Conservation (phyloP, 202 grass and related monocot genomes). For the Brachypodium distachyon region DNA sequence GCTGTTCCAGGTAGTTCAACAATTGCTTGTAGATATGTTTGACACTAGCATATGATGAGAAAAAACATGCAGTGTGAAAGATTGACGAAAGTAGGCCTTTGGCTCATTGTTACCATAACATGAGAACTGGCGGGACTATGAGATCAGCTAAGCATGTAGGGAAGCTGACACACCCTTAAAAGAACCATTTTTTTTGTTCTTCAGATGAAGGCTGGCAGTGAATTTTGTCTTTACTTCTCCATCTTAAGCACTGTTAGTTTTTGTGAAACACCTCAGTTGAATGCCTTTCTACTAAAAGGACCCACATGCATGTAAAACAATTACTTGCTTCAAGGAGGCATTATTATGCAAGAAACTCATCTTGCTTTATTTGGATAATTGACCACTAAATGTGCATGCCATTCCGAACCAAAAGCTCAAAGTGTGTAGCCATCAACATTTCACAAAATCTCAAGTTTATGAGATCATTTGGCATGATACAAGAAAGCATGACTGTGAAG, state of each 20-base stretch:
- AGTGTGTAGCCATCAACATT: not conserved
- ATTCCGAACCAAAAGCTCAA: not conserved
- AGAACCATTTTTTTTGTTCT: not conserved
- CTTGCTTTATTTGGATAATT: not conserved
- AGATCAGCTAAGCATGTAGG: not conserved
- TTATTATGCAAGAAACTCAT: not conserved
- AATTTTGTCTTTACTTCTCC: not conserved
- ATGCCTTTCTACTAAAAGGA: conserved; percentile 4
- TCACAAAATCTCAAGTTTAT: not conserved
- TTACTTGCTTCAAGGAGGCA: not conserved
- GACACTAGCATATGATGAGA: not conserved
- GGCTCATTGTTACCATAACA: conserved; percentile 3
- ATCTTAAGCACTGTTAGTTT: not conserved
- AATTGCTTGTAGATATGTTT: conserved; percentile 16
- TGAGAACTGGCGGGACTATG: not conserved
- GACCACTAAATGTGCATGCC: not conserved
- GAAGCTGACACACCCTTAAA: not conserved
- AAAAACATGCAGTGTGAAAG: not conserved
- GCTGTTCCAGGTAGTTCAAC: conserved; percentile 63
- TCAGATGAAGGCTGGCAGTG: not conserved
- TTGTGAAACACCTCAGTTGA: not conserved
- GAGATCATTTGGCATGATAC: conserved; percentile 2
- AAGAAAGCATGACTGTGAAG: not conserved
- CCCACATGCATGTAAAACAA: not conserved
- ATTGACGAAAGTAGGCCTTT: not conserved